Evolutionary conservation across 1,284 basidiomycete species (phyloP).

Genomic region (Sparassis latifolia): DNA sequence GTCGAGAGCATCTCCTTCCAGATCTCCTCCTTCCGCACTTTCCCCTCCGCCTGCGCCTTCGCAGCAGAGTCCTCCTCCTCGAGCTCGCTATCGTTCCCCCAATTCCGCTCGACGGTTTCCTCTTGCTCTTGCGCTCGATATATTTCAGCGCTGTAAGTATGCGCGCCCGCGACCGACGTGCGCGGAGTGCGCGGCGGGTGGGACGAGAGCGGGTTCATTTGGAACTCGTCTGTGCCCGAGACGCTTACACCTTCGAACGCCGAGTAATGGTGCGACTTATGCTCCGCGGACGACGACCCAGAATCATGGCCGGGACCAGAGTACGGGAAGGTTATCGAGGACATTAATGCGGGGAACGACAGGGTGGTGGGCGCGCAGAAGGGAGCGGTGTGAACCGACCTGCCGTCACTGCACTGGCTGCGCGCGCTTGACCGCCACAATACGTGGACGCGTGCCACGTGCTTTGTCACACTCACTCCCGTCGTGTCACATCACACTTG

Average conservation of each 20-base stretch:
- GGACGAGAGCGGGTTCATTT: conserved; percentile 71
- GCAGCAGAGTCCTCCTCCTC: conserved; percentile 22
- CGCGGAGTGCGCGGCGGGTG: conserved; percentile 73
- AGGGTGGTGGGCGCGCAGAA: background rate
- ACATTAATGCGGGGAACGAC: conserved; percentile 23
- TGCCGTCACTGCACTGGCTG: background rate
- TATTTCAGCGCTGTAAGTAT: conserved; percentile 29
- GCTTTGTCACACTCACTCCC: conserved; percentile 2
- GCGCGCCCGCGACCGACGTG: conserved; percentile 36
- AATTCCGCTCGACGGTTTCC: conserved; percentile 13
- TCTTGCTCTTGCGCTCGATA: conserved; percentile 25
- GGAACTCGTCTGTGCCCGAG: conserved; percentile 40
- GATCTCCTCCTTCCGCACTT: conserved; percentile 54
- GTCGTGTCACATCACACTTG: background rate
- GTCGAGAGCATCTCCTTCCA: conserved; percentile 73
- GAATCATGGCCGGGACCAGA: conserved; percentile 16
- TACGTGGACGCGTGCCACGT: conserved; percentile 8
- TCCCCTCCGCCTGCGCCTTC: conserved; percentile 18
- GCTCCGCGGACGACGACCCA: conserved; percentile 30
- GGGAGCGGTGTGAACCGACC: background rate
- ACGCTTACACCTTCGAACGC: conserved; percentile 35
- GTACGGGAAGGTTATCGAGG: conserved; percentile 34
- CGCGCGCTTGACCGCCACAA: background rate
- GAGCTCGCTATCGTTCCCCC: conserved; percentile 38
- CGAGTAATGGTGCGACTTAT: conserved; percentile 30